These are phyloP conservation scores for Trematosphaeria pertusa DNA, from an alignment of 2,329 filamentous ascomycete genomes.

Conservation along the genomic window DNA sequence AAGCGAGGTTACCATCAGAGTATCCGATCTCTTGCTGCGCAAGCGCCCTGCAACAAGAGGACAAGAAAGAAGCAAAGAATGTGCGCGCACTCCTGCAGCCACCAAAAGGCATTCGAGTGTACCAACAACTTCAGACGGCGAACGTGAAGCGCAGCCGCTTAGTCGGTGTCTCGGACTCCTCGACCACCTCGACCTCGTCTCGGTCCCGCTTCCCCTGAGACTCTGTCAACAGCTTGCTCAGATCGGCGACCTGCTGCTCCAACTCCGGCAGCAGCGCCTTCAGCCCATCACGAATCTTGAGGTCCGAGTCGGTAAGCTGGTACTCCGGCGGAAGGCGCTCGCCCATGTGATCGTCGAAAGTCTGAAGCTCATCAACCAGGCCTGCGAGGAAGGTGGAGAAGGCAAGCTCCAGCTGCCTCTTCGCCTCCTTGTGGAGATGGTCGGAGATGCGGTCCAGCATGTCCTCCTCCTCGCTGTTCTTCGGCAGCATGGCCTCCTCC, in stretches of 20 bases:
- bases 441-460: conserved; percentile 7
- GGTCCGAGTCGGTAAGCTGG: conserved; percentile 1
- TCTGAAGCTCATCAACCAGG: conserved; percentile 4
- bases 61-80: too few relatives aligned
- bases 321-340: conserved; percentile 12
- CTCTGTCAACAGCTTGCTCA: too few relatives aligned
- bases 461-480: background rate
- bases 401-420: background rate
- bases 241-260: background rate
- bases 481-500: background rate
- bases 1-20: too few relatives aligned
- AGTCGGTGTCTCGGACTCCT: too few relatives aligned
- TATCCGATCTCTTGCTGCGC: too few relatives aligned
- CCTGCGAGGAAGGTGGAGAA: conserved; percentile 4
- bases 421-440: background rate
- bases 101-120: too few relatives aligned
- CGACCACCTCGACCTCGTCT: too few relatives aligned
- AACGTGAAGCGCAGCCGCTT: too few relatives aligned
- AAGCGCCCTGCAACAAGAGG: too few relatives aligned
- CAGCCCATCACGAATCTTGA: background rate
- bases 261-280: conserved; percentile 7
- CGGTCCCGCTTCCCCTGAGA: too few relatives aligned
- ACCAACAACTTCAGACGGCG: too few relatives aligned
- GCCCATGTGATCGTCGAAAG: conserved; percentile 13
- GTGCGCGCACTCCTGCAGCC: too few relatives aligned